Evolutionary conservation across 2,329 filamentous ascomycete genomes (phyloP).

Genomic region (Sporothrix euskadiensis): DNA sequence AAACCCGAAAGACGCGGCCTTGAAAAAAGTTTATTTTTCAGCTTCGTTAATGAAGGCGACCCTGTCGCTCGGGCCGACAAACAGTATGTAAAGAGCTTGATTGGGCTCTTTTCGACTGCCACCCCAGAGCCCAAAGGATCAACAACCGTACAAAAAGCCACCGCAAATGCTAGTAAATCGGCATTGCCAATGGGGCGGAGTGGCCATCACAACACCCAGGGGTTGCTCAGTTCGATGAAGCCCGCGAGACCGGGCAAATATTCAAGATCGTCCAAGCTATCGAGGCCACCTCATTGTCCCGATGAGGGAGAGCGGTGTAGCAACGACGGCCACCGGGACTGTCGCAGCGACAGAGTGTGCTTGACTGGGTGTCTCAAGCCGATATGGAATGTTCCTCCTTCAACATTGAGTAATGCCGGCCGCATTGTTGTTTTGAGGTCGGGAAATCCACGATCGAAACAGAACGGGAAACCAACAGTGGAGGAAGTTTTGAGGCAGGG

Average conservation of each 20-base stretch:
- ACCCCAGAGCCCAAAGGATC: constrained; percentile 43
- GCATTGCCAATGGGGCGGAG: background rate
- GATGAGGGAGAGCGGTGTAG: background rate
- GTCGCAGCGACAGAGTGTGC: background rate
- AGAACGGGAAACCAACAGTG: constrained; percentile 51
- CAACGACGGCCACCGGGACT: background rate
- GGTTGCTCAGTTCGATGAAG: background rate
- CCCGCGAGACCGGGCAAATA: background rate
- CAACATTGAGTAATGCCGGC: constrained; percentile 69
- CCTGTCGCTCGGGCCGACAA: constrained; percentile 76
- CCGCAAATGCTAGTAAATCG: background rate
- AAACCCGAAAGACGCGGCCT: constrained; percentile 55
- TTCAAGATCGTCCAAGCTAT: constrained; percentile 30
- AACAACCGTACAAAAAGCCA: background rate
- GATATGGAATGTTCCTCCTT: constrained; percentile 65
- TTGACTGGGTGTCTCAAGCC: constrained; percentile 39
- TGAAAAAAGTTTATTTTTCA: constrained; percentile 71
- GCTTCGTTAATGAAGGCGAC: constrained; percentile 84
- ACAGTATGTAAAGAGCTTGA: constrained; percentile 69
- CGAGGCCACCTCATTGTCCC: constrained; percentile 31
- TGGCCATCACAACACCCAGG: background rate
- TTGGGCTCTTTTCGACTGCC: constrained; percentile 68
- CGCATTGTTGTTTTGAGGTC: constrained; percentile 65
- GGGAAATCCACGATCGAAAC: constrained; percentile 43
- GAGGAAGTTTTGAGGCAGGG: constrained; percentile 56